Conservation (phyloP, 1,139 yeast genomes). For the Kodamaea arcana region DNA sequence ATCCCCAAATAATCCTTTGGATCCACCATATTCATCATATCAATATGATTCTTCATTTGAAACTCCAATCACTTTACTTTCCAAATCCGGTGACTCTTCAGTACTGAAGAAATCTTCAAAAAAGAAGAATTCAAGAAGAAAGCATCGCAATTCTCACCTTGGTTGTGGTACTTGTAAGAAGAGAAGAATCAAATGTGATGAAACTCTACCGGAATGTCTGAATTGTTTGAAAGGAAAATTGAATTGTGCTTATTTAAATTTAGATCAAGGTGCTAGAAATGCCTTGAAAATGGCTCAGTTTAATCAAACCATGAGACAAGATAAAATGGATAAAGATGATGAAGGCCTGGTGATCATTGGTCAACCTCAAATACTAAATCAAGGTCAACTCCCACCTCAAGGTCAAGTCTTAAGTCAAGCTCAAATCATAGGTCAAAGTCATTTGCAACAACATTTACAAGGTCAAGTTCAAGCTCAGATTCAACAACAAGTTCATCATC, state of each 20-base stretch:
- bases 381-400: conserved; percentile 1
- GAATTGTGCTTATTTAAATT: conserved; percentile 50
- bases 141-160: conserved; percentile 59
- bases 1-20: background rate
- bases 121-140: conserved; percentile 50
- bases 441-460: background rate
- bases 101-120: conserved; percentile 1
- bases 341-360: conserved; percentile 6
- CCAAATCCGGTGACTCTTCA: background rate
- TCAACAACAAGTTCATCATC: conserved; percentile 4
- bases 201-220: conserved; percentile 55
- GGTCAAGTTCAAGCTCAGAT: conserved; percentile 4
- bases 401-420: conserved; percentile 4
- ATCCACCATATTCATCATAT: background rate
- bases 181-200: conserved; percentile 67
- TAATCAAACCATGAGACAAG: conserved; percentile 40
- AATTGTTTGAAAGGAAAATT: conserved; percentile 59
- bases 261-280: conserved; percentile 47
- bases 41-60: background rate
- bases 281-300: conserved; percentile 51
- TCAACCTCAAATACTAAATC: conserved; percentile 1
- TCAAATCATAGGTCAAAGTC: conserved; percentile 4
- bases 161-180: conserved; percentile 68
- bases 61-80: conserved; percentile 1
- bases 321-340: conserved; percentile 15